Conservation (phyloP, 495 filamentous ascomycete genomes). For the Xylaria longipes region DNA sequence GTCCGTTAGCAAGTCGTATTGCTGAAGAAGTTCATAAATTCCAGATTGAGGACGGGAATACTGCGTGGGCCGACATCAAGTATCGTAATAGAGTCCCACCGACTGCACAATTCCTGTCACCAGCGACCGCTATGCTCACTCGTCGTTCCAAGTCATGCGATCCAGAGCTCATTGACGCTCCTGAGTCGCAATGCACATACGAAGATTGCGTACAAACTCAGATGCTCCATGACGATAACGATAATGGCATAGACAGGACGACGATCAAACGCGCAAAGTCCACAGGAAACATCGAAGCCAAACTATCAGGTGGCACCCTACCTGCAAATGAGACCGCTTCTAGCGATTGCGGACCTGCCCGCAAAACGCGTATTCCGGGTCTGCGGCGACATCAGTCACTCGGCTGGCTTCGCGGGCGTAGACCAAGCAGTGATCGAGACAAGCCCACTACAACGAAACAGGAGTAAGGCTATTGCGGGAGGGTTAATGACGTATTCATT, state of each 20-base stretch:
- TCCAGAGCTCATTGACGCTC: slow-evolving; percentile 6
- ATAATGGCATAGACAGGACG: slow-evolving; percentile 49
- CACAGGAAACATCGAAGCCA: slow-evolving; percentile 22
- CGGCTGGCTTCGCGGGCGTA: slow-evolving; percentile 16
- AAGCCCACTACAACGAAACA: background rate
- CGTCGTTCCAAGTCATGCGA: slow-evolving; percentile 16
- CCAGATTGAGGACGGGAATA: slow-evolving; percentile 21
- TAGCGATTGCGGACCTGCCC: background rate
- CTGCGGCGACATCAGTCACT: slow-evolving; percentile 24
- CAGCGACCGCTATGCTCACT: slow-evolving; percentile 8
- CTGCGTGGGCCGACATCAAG: slow-evolving; percentile 22
- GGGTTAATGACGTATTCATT: background rate
- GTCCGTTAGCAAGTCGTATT: slow-evolving; percentile 31
- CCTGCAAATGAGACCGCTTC: background rate
- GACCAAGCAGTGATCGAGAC: background rate
- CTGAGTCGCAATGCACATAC: slow-evolving; percentile 23
- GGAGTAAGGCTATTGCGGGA: background rate
- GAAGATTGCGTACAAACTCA: slow-evolving; percentile 34
- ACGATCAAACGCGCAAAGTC: slow-evolving; percentile 23
- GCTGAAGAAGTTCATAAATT: slow-evolving; percentile 38
- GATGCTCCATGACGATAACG: slow-evolving; percentile 32
- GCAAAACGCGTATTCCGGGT: background rate
- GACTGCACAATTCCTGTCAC: slow-evolving; percentile 10
- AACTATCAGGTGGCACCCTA: background rate
- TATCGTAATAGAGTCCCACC: background rate